Base-by-base conservation (phyloP, 768 basidiomycete genomes). In the Boletus speciosus region DNA sequence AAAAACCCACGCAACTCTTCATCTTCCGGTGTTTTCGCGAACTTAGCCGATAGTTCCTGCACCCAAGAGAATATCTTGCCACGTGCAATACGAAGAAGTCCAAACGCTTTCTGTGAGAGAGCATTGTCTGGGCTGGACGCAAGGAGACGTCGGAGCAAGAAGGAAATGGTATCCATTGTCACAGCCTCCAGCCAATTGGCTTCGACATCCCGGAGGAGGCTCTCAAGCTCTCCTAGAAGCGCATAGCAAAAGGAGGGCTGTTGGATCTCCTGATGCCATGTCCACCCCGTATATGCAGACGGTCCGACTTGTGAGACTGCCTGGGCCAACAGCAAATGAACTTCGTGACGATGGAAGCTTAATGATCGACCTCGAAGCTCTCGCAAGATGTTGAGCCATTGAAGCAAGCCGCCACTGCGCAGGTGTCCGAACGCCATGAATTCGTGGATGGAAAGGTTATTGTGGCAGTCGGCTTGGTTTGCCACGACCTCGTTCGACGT, bases 361-460 rank as follows among this genome's bases (percentile, higher is more conserved):
- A 83, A 54, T 0, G 59, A 55, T 25, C 70, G 65, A 1, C 65
- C 67, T 5, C 67, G 69, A 14, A 82, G 58, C 54, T 76, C 77
- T 21, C 74, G 71, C 16, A 71, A 51, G 23, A 82, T 74, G 49
- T 82, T 82, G 34, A 75, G 60, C 81, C 80, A 81, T 43, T 82
- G 82, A 0, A 83, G 60, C 1, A 47, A 59, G 0, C 66, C 55
- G 1, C 82, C 80, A n/a, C 74, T 71, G 5, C 81, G 76, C 39
- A 82, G 56, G 44, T 69, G 65, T 14, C 73, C 74, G 45, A 77
- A 82, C 0, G 73, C 70, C 12, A 74, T 61, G 21, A 68, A 75
- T 49, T 82, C 79, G 10, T 82, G 78, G 4, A 77, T 51, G 19
- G 56, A 70, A 3, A 82, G 64, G 6, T 74, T 67, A 19, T 54